phyloP scores from a whole-genome alignment of 2,329 filamentous ascomycete genomes.

The Claviceps sp. region DNA sequence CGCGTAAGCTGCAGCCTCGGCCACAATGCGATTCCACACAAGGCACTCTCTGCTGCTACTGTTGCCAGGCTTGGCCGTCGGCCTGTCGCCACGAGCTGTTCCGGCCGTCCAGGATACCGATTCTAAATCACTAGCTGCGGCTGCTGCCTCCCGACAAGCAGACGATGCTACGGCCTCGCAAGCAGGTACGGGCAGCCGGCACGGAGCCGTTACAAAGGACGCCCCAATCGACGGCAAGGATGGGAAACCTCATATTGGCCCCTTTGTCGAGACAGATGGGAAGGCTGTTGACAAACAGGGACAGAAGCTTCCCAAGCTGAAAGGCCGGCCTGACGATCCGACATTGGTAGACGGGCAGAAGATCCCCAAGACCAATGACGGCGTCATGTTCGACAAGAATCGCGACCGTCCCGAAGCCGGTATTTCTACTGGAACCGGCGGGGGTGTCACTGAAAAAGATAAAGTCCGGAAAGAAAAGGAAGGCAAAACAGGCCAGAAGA shows the following conservation, averaged over 20 bases:
- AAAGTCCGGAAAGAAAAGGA: constrained; percentile 61
- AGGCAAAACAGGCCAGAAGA: constrained; percentile 48
- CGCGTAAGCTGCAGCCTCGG: not conserved
- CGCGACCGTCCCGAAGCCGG: constrained; percentile 66
- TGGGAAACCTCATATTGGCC: constrained; percentile 84
- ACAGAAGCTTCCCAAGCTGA: constrained; percentile 29
- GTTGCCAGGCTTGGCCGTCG: constrained; percentile 39
- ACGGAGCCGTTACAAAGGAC: constrained; percentile 46
- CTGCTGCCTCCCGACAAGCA: constrained; percentile 11
- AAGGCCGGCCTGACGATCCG: constrained; percentile 37
- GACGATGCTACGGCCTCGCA: constrained; percentile 15
- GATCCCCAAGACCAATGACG: constrained; percentile 54
- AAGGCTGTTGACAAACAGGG: constrained; percentile 19
- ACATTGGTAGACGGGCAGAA: constrained; percentile 45
- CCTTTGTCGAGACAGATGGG: constrained; percentile 49
- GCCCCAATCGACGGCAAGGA: constrained; percentile 86
- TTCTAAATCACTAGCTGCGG: constrained; percentile 11
- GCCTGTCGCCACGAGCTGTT: constrained; percentile 22
- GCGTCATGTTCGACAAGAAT: constrained; percentile 86
- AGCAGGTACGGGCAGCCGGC: constrained; percentile 18
- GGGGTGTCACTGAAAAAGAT: constrained; percentile 77
- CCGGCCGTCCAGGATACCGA: constrained; percentile 10
- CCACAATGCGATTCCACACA: constrained; percentile 46
- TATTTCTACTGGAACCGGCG: constrained; percentile 68
- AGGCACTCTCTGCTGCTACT: constrained; percentile 45